Evolutionary conservation across 371 early-diverging fungal species (phyloP).

Genomic region (Rhizomucor miehei): DNA sequence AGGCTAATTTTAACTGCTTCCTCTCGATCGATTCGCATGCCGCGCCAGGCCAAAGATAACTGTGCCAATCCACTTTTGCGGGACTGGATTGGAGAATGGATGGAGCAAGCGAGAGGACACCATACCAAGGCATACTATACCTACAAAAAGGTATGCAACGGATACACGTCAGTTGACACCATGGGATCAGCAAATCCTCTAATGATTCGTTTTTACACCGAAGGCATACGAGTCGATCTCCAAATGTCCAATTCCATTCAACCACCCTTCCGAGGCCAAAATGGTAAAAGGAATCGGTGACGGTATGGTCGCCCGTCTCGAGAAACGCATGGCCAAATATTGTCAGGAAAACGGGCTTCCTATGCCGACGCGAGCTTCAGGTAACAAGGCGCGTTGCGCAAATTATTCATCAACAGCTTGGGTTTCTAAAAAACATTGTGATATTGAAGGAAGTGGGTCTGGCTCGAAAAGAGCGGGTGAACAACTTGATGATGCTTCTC

Average conservation of each 20-base stretch:
- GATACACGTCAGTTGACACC: background rate
- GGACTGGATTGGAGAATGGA: constrained; percentile 65
- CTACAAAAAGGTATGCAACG: constrained; percentile 51
- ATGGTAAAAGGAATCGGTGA: constrained; percentile 65
- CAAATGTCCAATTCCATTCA: constrained; percentile 51
- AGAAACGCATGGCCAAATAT: constrained; percentile 50
- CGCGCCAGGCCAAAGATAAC: background rate
- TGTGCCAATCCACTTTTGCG: constrained; percentile 64
- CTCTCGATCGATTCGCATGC: background rate
- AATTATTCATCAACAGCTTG: background rate
- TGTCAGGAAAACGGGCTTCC: constrained; percentile 53
- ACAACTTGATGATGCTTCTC: background rate
- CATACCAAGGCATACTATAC: constrained; percentile 45
- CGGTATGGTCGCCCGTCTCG: constrained; percentile 55
- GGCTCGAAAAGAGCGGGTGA: background rate
- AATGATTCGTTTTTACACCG: too few relatives aligned
- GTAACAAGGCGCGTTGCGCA: constrained; percentile 1
- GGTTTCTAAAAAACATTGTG: background rate
- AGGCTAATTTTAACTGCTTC: too few relatives aligned
- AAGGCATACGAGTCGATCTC: constrained; percentile 67
- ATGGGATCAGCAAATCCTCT: background rate
- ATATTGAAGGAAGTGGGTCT: background rate
- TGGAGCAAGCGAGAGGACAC: constrained; percentile 36
- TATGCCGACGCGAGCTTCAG: constrained; percentile 30
- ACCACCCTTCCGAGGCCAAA: constrained; percentile 53